Evolutionary conservation across 78 protist genomes (phyloP), one percentile per base, ranked within the genome.

Genomic region (Parvularia atlantis): DNA sequence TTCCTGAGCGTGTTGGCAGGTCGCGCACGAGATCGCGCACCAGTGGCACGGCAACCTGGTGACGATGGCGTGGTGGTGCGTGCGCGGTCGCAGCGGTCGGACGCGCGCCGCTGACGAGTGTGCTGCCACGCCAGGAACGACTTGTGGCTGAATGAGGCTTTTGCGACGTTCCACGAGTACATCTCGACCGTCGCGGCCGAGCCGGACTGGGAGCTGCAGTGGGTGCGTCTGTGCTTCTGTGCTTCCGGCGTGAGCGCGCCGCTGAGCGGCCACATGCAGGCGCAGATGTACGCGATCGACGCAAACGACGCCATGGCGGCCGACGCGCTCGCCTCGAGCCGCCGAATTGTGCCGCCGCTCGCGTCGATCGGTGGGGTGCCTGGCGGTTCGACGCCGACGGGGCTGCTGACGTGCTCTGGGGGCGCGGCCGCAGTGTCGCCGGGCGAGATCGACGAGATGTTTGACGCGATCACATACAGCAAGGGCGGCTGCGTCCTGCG

Each of bases 81-180:
- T n/a, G n/a, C n/a, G n/a, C n/a, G n/a, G n/a, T n/a, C n/a, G n/a
- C n/a, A n/a, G n/a, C n/a, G n/a, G n/a, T n/a, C n/a, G n/a, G n/a
- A n/a, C n/a, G n/a, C n/a, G n/a, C n/a, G n/a, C n/a, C n/a, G n/a
- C n/a, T n/a, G n/a, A n/a, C n/a, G n/a, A n/a, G n/a, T n/a, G n/a
- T n/a, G n/a, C n/a, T n/a, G n/a, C n/a, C n/a, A n/a, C n/a, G n/a
- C n/a, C n/a, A n/a, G n/a, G n/a, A 43, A 26, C 69, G 64, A 79
- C 24, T 71, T 86, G 39, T 86, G 93, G 93, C 83, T 89, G 53
- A 89, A 89, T 59, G 94, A 89, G 62, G 86, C 80, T 36, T 90
- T 84, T 50, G 94, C 94, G 33, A 77, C 86, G 11, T 81, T 57
- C 36, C 57, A 81, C n/a, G 85, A 72, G 54, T 63, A 76, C 77